A percentile compares a stretch with the other conserved stretches of the same genome.
These are phyloP conservation scores for Malus domestica DNA, from an alignment of 306 rosid species.

Conservation along the genomic window ASM211411v1 NC_041803.1:24710501-24711000, in stretches of 20 bases:
- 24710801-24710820: too few relatives aligned
- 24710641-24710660: too few relatives aligned
- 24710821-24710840: background rate
- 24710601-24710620: background rate
- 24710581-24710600: background rate
- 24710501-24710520: background rate
- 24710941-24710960: too few relatives aligned
- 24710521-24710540: background rate
- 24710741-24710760: background rate
- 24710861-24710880: too few relatives aligned
- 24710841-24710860: too few relatives aligned
- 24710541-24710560: background rate
- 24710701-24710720: background rate
- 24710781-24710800: background rate
- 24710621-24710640: background rate
- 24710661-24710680: background rate
- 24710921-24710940: too few relatives aligned
- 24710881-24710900: too few relatives aligned
- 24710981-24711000: too few relatives aligned
- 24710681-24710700: too few relatives aligned
- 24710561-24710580: background rate
- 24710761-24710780: background rate
- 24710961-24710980: too few relatives aligned
- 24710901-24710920: background rate
- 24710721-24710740: too few relatives aligned